Percentiles rank a stretch among this genome's conserved stretches.
phyloP scores from a whole-genome alignment of 345 rosid species.

The Jatropha curcas region DNA sequence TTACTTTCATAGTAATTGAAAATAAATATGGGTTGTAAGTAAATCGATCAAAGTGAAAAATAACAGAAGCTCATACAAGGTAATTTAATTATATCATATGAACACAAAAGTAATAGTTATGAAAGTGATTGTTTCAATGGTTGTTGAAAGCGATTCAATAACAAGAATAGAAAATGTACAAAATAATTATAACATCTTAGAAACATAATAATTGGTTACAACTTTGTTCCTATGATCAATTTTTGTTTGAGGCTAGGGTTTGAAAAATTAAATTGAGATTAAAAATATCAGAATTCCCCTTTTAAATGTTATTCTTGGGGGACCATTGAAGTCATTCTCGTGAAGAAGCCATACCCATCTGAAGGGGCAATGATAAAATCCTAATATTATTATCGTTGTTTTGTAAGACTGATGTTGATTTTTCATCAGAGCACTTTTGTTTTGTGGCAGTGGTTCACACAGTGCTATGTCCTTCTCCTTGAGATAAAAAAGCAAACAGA shows the following conservation, averaged over 20 bases:
- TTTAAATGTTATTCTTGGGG: no score
- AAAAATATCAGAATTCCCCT: no score
- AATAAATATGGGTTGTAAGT: no score
- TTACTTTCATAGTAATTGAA: no score
- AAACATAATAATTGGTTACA: background rate
- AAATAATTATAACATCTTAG: background rate
- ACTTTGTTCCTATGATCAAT: background rate
- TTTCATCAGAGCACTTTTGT: conserved; percentile 5
- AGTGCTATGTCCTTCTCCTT: conserved; percentile 15
- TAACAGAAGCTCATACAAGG: no score
- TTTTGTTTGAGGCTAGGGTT: background rate
- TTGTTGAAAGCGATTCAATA: background rate
- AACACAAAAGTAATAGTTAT: background rate
- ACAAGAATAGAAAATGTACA: background rate
- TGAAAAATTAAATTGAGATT: background rate
- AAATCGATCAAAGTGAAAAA: no score
- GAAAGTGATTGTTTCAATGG: conserved; percentile 6
- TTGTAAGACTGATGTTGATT: conserved; percentile 18
- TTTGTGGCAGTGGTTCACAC: conserved; percentile 1
- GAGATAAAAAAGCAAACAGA: background rate
- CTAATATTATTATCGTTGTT: background rate
- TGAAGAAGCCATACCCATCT: background rate
- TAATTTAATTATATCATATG: no score
- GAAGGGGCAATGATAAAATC: background rate
- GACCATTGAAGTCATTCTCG: background rate